Conservation (phyloP, 2,329 filamentous ascomycete genomes). For the Epichloe typhina region DNA sequence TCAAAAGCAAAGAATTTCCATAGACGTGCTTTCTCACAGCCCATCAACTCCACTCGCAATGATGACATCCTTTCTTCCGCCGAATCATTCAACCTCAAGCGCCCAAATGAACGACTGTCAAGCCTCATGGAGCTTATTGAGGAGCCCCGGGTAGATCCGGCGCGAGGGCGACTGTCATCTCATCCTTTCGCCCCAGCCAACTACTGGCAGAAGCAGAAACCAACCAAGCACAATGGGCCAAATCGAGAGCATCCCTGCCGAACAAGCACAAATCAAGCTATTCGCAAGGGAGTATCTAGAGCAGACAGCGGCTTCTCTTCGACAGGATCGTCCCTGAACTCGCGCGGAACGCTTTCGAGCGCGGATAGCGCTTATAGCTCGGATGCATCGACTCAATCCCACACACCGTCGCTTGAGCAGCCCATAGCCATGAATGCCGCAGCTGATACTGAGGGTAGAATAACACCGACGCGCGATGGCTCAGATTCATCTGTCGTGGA, state of each 20-base stretch:
- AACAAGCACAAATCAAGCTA: constrained; percentile 1
- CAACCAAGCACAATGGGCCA: constrained; percentile 13
- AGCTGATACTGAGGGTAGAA: not conserved
- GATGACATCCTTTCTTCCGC: not conserved
- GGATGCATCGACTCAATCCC: constrained; percentile 42
- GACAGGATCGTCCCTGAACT: constrained; percentile 29
- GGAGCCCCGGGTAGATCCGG: not conserved
- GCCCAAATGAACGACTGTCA: not conserved
- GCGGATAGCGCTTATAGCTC: constrained; percentile 51
- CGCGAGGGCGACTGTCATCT: not conserved
- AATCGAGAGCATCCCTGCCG: constrained; percentile 4
- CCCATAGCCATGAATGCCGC: not conserved
- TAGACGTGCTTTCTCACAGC: not conserved
- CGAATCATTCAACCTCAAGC: not conserved
- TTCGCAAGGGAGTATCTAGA: constrained; percentile 12
- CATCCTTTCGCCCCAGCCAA: not conserved
- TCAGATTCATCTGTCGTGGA: not conserved
- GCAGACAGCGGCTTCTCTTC: constrained; percentile 38
- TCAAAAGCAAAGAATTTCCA: not conserved
- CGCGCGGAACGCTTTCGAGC: constrained; percentile 36
- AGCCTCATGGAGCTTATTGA: constrained; percentile 1
- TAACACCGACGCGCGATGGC: not conserved
- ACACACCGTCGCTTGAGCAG: constrained; percentile 23
- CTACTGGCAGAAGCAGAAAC: not conserved
- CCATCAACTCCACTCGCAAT: not conserved